A percentile compares a stretch with the other conserved stretches of the same genome.
phyloP scores from a whole-genome alignment of 2,329 filamentous ascomycete species.

The Penicillium aurantiogriseum region DNA sequence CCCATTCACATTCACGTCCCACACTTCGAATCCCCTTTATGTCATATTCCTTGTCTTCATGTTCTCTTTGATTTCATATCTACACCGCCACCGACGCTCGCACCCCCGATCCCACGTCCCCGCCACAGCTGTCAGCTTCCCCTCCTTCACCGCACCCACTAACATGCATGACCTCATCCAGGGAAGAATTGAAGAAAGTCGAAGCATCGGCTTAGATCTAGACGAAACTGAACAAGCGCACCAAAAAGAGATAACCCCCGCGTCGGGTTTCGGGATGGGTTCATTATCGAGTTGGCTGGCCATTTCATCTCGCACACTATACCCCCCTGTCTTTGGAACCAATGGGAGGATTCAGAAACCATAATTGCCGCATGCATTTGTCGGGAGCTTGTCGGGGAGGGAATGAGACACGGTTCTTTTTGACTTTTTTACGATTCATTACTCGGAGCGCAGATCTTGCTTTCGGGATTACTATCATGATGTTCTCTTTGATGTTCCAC shows the following conservation, averaged over 20 bases:
- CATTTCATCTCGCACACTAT: constrained; percentile 10
- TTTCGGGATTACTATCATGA: not conserved
- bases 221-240: constrained; percentile 13
- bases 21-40: not conserved
- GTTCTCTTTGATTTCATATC: not conserved
- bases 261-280: constrained; percentile 4
- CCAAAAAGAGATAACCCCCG: not conserved
- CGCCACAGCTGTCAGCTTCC: not conserved
- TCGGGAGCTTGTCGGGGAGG: constrained; percentile 1
- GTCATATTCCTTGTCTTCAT: too few species aligned
- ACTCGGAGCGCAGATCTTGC: not conserved
- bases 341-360: not conserved
- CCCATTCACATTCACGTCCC: not conserved
- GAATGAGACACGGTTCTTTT: constrained; percentile 8
- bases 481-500: not conserved
- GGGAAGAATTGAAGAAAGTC: constrained; percentile 87
- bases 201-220: constrained; percentile 65
- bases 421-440: constrained; percentile 2
- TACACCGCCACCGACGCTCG: not conserved
- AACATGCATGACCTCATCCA: constrained; percentile 16
- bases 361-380: constrained; percentile 2
- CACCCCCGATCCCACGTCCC: not conserved
- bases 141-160: not conserved
- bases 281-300: constrained; percentile 10
- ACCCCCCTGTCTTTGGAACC: constrained; percentile 11